Conservation (phyloP, 257 asterid species). For the Fraxinus pennsylvanica region DNA sequence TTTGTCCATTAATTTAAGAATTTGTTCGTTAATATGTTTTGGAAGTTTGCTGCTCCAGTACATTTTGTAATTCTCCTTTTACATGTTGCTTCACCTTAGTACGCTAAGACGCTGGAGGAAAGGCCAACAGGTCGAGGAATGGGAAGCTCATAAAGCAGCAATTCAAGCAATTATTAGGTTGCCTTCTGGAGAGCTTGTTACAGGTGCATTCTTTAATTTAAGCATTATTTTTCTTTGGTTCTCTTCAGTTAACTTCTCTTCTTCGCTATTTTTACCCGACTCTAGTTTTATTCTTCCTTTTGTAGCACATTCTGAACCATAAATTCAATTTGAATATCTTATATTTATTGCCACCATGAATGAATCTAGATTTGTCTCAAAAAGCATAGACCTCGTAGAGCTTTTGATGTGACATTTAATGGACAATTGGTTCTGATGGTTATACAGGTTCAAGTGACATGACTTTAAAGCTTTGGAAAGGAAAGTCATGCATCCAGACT, state of each 20-base stretch:
- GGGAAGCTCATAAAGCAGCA: conserved; percentile 89
- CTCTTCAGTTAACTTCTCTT: conserved; percentile 1
- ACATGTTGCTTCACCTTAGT: conserved; percentile 39
- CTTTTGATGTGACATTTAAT: conserved; percentile 12
- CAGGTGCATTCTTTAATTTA: conserved; percentile 49
- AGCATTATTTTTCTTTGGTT: conserved; percentile 8
- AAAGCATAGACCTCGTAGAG: not conserved
- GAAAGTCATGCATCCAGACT: conserved; percentile 68
- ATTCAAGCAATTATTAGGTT: conserved; percentile 77
- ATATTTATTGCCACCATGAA: not conserved
- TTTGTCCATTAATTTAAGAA: not conserved
- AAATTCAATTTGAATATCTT: not conserved
- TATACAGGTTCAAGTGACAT: conserved; percentile 86
- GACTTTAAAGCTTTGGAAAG: conserved; percentile 94
- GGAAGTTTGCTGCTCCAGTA: conserved; percentile 1
- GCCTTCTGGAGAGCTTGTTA: conserved; percentile 90
- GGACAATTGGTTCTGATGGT: conserved; percentile 32
- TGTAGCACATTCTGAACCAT: conserved; percentile 1
- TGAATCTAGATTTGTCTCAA: conserved; percentile 15
- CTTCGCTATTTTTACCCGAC: conserved; percentile 10
- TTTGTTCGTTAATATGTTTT: conserved; percentile 6
- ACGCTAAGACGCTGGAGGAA: conserved; percentile 90
- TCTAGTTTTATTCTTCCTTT: not conserved
- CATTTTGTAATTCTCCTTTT: conserved; percentile 26
- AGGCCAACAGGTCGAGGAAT: conserved; percentile 68